These are phyloP conservation scores for Hypsizygus ulmarius DNA, from an alignment of 1,284 basidiomycete species.

Conservation along the genomic window DNA sequence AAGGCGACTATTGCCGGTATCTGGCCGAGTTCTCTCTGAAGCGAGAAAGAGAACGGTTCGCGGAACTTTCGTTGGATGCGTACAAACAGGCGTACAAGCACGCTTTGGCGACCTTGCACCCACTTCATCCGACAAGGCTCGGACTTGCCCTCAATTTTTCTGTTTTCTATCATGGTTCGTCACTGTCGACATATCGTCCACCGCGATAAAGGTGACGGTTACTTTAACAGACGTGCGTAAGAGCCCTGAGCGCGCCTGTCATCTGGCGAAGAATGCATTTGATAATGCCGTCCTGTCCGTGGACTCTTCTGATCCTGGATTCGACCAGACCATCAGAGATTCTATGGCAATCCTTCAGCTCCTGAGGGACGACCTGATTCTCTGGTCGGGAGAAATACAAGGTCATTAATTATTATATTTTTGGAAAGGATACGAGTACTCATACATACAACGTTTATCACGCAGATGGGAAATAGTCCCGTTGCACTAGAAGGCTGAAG, in stretches of 20 bases:
- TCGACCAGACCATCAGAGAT: constrained; percentile 51
- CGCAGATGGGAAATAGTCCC: not conserved
- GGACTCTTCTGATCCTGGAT: constrained; percentile 31
- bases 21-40: constrained; percentile 59
- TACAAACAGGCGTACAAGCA: constrained; percentile 69
- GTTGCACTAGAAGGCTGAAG: not conserved
- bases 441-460: not conserved
- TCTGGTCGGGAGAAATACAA: constrained; percentile 62
- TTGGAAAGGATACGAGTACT: not conserved
- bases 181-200: not conserved
- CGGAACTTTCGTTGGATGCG: constrained; percentile 55
- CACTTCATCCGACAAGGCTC: constrained; percentile 71
- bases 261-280: constrained; percentile 77
- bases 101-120: constrained; percentile 53
- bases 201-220: not conserved
- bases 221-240: constrained; percentile 67
- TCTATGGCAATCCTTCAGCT: constrained; percentile 66
- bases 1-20: constrained; percentile 70
- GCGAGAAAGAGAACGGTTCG: constrained; percentile 46
- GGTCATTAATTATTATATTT: constrained; percentile 23
- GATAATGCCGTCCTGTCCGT: constrained; percentile 61
- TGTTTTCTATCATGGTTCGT: constrained; percentile 85
- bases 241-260: constrained; percentile 89
- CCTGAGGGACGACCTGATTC: constrained; percentile 59
- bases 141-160: constrained; percentile 95